Conservation (phyloP, 2,329 filamentous ascomycete species). For the Monilinia aucupariae region DNA sequence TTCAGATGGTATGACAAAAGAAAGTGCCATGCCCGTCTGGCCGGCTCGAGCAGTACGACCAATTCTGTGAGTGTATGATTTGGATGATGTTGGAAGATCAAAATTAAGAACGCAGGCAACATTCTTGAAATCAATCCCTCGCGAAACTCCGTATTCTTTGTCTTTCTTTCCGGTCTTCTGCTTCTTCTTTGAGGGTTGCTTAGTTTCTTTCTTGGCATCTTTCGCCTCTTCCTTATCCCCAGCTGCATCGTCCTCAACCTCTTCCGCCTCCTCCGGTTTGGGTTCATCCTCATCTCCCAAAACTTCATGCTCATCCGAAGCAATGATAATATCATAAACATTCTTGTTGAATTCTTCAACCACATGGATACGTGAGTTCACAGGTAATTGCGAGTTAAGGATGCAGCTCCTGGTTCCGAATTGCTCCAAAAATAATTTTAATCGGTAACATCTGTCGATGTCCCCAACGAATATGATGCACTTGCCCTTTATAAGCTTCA, state of each 20-base stretch:
- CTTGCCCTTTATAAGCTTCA: slow-evolving; percentile 90
- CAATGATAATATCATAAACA: slow-evolving; percentile 97
- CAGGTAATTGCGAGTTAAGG: slow-evolving; percentile 86
- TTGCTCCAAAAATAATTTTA: slow-evolving; percentile 94
- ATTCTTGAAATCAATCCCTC: slow-evolving; percentile 95
- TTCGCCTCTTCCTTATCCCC: slow-evolving; percentile 38
- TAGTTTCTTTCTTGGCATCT: slow-evolving; percentile 31
- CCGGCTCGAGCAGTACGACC: slow-evolving; percentile 88
- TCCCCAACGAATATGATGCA: slow-evolving; percentile 80
- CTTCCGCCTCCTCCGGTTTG: slow-evolving; percentile 21
- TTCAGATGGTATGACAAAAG: slow-evolving; percentile 80
- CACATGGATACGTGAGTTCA: slow-evolving; percentile 88
- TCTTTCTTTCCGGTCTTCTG: slow-evolving; percentile 61
- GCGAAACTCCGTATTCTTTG: slow-evolving; percentile 89
- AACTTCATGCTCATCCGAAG: slow-evolving; percentile 85
- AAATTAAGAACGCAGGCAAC: slow-evolving; percentile 95
- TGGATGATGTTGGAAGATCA: slow-evolving; percentile 80
- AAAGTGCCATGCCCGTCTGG: slow-evolving; percentile 90
- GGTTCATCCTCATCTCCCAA: slow-evolving; percentile 54
- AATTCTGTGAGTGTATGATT: slow-evolving; percentile 95
- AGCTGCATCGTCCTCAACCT: slow-evolving; percentile 19
- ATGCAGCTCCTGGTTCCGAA: slow-evolving; percentile 93
- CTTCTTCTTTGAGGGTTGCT: slow-evolving; percentile 54
- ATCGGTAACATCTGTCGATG: slow-evolving; percentile 80
- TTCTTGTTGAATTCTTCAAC: slow-evolving; percentile 97